Evolutionary conservation across 441 rosid species (phyloP).

Genomic region (Adansonia grandidieri): DNA sequence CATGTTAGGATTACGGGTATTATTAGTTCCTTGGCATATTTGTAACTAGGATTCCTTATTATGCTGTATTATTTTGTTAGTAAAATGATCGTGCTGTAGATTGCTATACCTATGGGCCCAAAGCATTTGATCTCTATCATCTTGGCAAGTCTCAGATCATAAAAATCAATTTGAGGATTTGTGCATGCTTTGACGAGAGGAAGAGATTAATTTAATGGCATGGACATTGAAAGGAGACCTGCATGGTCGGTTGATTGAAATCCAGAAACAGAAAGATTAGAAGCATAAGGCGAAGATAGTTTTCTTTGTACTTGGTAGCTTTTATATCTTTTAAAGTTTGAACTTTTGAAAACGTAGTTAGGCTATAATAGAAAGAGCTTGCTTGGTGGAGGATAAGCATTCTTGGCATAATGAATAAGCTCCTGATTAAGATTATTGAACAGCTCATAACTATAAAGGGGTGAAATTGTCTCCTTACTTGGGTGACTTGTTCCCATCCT

Average conservation of each 20-base stretch:
- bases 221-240: neutral
- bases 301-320: constrained; percentile 1
- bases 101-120: neutral
- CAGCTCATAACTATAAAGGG: neutral
- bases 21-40: constrained; percentile 1
- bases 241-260: constrained; percentile 1
- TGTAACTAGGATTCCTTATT: neutral
- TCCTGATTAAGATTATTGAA: neutral
- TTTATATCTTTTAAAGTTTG: neutral
- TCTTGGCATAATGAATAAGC: neutral
- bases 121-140: constrained; percentile 6
- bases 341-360: neutral
- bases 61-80: neutral
- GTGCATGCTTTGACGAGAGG: neutral
- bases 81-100: constrained; percentile 9
- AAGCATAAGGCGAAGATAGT: neutral
- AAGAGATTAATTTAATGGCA: neutral
- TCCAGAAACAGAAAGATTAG: neutral
- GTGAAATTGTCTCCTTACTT: neutral
- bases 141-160: constrained; percentile 4
- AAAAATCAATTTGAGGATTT: neutral
- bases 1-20: neutral
- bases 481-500: neutral
- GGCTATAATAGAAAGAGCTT: neutral
- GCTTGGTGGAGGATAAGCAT: neutral